Evolutionary conservation across 345 rosid species (phyloP).

Genomic region (Salix exigua): DNA sequence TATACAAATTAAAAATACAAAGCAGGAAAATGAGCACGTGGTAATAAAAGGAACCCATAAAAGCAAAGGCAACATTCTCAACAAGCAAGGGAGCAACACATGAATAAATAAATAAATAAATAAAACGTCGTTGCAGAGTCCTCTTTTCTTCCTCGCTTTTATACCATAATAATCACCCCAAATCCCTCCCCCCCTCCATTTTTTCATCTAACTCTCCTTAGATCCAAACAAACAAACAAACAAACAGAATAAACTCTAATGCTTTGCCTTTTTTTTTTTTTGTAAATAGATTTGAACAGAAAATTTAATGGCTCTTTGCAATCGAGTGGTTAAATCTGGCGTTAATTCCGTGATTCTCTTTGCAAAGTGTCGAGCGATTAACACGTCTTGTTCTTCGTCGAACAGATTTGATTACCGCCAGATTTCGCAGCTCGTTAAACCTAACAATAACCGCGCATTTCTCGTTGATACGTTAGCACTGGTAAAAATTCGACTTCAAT

Average conservation of each 20-base stretch:
- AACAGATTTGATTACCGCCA: conserved; percentile 30
- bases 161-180: background rate
- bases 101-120: background rate
- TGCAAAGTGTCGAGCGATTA: conserved; percentile 21
- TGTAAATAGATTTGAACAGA: background rate
- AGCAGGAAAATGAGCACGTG: background rate
- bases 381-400: conserved; percentile 12
- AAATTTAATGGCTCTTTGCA: conserved; percentile 44
- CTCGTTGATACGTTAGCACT: conserved; percentile 93
- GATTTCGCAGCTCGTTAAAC: conserved; percentile 57
- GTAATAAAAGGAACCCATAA: background rate
- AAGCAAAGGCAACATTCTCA: background rate
- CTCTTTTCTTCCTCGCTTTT: background rate
- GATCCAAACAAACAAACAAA: background rate
- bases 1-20: too few species aligned
- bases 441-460: conserved; percentile 71
- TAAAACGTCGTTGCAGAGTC: background rate
- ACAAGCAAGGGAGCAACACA: background rate
- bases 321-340: conserved; percentile 42
- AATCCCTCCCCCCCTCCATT: background rate
- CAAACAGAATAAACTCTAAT: background rate
- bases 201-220: background rate
- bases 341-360: conserved; percentile 25
- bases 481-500: conserved; percentile 30
- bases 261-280: background rate